A percentile compares a stretch with the other conserved stretches of the same genome.
Conservation (phyloP, 2,329 filamentous ascomycete species). For the Alternaria atra region DNA sequence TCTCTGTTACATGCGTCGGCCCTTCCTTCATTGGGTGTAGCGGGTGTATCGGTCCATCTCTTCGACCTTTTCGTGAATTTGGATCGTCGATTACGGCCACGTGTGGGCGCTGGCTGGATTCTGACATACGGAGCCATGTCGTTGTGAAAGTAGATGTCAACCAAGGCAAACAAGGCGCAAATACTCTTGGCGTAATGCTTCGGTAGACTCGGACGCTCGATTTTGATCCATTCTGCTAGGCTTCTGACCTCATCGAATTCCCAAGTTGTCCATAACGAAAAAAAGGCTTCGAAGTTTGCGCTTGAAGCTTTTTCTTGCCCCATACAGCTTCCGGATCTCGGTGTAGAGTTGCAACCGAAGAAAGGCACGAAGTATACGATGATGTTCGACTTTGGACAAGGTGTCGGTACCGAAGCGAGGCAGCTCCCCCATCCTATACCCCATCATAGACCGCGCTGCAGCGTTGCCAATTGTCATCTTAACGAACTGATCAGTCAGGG, state of each 20-base stretch:
- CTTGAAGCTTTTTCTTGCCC: not conserved
- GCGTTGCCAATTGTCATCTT: not conserved
- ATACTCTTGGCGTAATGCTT: not conserved
- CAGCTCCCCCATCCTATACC: not conserved
- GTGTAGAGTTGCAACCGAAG: not conserved
- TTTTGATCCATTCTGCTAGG: conserved; percentile 5
- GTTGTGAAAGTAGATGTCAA: not conserved
- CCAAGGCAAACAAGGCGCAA: not conserved
- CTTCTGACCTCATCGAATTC: conserved; percentile 11
- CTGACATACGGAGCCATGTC: conserved; percentile 2
- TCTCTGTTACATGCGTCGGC: not conserved
- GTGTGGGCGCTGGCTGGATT: not conserved
- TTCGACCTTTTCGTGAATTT: not conserved
- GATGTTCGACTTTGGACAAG: conserved; percentile 1
- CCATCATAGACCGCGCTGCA: not conserved
- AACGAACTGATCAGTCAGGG: not conserved
- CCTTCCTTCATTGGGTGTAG: not conserved
- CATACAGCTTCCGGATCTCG: not conserved
- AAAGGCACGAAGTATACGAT: not conserved
- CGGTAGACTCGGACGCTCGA: not conserved
- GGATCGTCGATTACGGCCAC: not conserved
- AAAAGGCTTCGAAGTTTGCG: conserved; percentile 1
- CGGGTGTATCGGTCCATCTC: conserved; percentile 1
- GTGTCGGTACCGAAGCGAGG: not conserved
- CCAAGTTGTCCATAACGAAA: conserved; percentile 1